Conservation (phyloP, 2,329 filamentous ascomycete species). For the Aspergillus unguis region DNA sequence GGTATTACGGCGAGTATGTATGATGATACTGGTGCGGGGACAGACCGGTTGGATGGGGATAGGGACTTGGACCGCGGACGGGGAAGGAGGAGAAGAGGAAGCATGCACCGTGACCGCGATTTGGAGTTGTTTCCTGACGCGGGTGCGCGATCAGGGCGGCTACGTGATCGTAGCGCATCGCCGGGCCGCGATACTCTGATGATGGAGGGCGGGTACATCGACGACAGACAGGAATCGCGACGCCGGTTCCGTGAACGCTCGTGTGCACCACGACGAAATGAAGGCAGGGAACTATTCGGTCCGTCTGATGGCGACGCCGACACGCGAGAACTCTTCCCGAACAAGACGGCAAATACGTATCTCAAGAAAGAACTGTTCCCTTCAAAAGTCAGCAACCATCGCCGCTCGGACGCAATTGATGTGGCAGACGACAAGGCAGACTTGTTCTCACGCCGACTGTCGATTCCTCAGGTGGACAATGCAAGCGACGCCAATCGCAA, state of each 20-base stretch:
- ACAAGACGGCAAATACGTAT: conserved; percentile 41
- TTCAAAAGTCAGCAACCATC: conserved; percentile 44
- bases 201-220: conserved; percentile 36
- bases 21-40: conserved; percentile 60
- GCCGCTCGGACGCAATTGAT: conserved; percentile 52
- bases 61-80: conserved; percentile 17
- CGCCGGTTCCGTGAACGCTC: conserved; percentile 45
- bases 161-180: conserved; percentile 60
- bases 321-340: conserved; percentile 49
- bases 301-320: conserved; percentile 26
- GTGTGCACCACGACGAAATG: conserved; percentile 35
- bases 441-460: conserved; percentile 50
- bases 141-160: conserved; percentile 41
- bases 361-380: conserved; percentile 60
- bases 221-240: conserved; percentile 36
- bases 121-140: conserved; percentile 41
- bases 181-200: conserved; percentile 53
- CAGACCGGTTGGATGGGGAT: conserved; percentile 29
- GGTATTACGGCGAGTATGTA: conserved; percentile 77
- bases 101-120: conserved; percentile 13
- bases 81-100: conserved; percentile 32
- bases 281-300: conserved; percentile 58
- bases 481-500: conserved; percentile 23
- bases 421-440: conserved; percentile 54
- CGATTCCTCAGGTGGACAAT: conserved; percentile 50